These are phyloP conservation scores for Paracamarosporium sp. DNA, from an alignment of 2,329 filamentous ascomycete genomes.

Conservation along the genomic window DNA sequence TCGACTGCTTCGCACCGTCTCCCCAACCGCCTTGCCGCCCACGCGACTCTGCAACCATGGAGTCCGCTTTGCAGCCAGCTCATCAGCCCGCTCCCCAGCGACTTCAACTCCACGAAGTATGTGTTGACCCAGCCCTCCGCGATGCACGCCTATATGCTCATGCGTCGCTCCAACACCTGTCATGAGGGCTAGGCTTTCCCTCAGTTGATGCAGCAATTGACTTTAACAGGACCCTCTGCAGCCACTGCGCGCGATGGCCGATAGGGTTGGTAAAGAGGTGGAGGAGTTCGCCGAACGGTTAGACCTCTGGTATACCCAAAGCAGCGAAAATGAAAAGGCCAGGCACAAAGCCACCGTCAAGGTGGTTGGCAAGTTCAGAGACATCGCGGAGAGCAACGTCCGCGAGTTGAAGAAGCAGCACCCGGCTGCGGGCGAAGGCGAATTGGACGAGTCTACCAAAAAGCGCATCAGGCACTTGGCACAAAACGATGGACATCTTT, in stretches of 20 bases:
- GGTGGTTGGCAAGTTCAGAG: constrained; percentile 50
- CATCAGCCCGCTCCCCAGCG: not conserved
- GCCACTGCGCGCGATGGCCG: constrained; percentile 68
- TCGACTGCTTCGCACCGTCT: not conserved
- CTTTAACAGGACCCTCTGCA: constrained; percentile 56
- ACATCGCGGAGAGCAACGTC: constrained; percentile 60
- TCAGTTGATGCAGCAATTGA: constrained; percentile 19
- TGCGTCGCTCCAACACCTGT: not conserved
- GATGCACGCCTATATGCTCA: constrained; percentile 8
- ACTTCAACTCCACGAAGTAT: not conserved
- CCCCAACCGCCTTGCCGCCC: not conserved
- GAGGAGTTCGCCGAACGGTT: constrained; percentile 85
- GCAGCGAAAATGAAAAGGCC: constrained; percentile 45
- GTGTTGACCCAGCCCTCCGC: not conserved
- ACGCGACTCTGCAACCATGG: constrained; percentile 59
- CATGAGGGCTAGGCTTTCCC: constrained; percentile 11
- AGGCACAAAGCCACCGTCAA: constrained; percentile 59
- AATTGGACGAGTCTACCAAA: constrained; percentile 37
- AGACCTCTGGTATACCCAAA: constrained; percentile 67
- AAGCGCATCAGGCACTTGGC: constrained; percentile 41
- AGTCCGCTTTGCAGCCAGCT: not conserved
- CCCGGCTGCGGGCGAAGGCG: constrained; percentile 45
- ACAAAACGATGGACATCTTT: constrained; percentile 17
- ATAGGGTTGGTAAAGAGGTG: constrained; percentile 79
- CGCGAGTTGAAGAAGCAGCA: constrained; percentile 53